A percentile compares a stretch with the other conserved stretches of the same genome.
Conservation (phyloP, 495 filamentous ascomycete species). For the Sordaria brevicollis region DNA sequence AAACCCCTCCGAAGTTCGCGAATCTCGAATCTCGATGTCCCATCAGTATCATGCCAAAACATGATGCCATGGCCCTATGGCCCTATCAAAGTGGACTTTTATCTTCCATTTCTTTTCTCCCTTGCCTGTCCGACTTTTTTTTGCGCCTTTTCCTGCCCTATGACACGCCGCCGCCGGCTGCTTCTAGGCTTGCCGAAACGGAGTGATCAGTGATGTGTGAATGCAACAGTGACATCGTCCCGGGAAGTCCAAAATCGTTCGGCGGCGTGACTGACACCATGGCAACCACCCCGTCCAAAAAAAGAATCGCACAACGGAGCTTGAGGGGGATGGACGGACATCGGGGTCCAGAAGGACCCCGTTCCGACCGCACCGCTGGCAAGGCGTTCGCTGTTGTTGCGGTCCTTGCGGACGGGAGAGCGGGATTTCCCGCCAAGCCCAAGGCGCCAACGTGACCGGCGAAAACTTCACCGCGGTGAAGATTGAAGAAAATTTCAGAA, state of each 20-base stretch:
- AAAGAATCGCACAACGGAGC: not conserved
- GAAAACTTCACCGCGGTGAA: too few species aligned
- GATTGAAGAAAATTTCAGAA: too few species aligned
- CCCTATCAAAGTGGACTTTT: not conserved
- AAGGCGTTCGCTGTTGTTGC: too few species aligned
- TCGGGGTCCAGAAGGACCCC: not conserved
- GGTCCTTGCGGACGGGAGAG: too few species aligned
- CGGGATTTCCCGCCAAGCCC: too few species aligned
- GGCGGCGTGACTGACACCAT: not conserved
- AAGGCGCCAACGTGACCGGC: too few species aligned
- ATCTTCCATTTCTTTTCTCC: not conserved
- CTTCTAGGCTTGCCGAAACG: not conserved
- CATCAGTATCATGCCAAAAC: not conserved
- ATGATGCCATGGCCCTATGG: not conserved
- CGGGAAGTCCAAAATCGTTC: not conserved
- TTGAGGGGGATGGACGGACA: too few species aligned
- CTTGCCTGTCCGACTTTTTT: too few species aligned
- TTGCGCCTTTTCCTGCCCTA: too few species aligned
- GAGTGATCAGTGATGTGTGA: too few species aligned
- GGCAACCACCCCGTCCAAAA: not conserved
- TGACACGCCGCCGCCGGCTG: not conserved
- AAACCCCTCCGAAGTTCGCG: not conserved
- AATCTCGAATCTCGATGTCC: not conserved
- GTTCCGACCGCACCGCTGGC: too few species aligned
- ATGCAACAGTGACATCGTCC: not conserved